Base-by-base conservation (phyloP, 2,329 filamentous ascomycete species). In the Diaporthe amygdali region DNA sequence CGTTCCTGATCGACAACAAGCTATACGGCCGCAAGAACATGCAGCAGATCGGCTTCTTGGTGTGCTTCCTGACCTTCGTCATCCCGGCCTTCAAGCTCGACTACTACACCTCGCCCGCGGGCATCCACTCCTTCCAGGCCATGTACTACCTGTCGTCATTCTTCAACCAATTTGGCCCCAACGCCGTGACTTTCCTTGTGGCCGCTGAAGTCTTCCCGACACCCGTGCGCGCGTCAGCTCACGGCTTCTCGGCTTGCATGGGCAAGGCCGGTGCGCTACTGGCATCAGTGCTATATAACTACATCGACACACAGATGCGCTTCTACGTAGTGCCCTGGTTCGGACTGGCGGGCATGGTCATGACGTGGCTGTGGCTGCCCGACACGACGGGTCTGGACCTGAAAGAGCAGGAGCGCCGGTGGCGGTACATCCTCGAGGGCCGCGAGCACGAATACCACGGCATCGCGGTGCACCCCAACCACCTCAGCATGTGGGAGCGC, bases 91-190 rank as follows among this genome's bases (percentile, higher is more conserved):
- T 97, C 88, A 87, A 94, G 79, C 97, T 92, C 85, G 81, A 93
- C 0, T 95, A 96, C 89, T 98, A 95, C 86, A 94, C 89, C 25
- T 86, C 86, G 63, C 84, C 87, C 1, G 85, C 86, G 7, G 90
- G 94, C 77, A 92, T 98, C 81, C 91, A 94, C 78, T 86, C 88
- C n/a, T 98, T 98, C 91, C 95, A 98, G 86, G 91, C 95, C 79
- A 97, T 98, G 94, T 98, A 98, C 88, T 98, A 97, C 85, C 82
- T 98, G 76, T 97, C 94, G 9, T 97, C 94, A 30, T 98, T 98
- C 87, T 98, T 98, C 91, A 98, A 98, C 88, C 96, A 98, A 81
- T 98, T 98, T 79, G 96, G 96, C 15, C 96, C 96, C 82, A 98
- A 98, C 88, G 92, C 91, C 56, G 95, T 98, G 78, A 97, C 95